Evolutionary conservation across 176 grass and related monocot genomes (phyloP), one percentile per base, ranked within the genome.

Genomic region (Zoysia japonica): DNA sequence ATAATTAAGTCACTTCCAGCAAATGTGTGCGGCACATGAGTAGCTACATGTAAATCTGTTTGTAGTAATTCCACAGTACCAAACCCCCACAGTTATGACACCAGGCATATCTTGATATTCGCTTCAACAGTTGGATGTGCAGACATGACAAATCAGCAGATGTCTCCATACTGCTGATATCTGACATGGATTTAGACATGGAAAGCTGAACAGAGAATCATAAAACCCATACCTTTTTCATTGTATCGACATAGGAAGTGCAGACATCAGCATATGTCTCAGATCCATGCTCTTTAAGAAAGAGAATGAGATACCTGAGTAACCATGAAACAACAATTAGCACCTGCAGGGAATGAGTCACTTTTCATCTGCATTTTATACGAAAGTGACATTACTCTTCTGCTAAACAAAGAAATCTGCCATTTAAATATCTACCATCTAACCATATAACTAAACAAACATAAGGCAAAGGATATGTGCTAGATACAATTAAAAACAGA

Each of bases 251-350:
- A 87, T 97, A 97, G 7, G 50, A 64, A 81, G 85, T 76, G 78
- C 86, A 86, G 15, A 97, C 75, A 78, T 83, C 80, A 77, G 36
- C 76, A 73, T 91, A 97, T 3, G 60, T 87, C 74, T 87, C 78
- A 6, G 41, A 68, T 72, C 91, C 93, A 91, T 97, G 93, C 78
- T 93, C 88, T 82, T 89, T 97, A 75, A 97, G 90, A 70, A 97
- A 97, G 74, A 75, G 74, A 83, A 97, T 19, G 9, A 93, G 82
- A 83, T 89, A 91, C 75, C 93, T 97, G 64, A 46, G 79, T 83
- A 86, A 84, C 56, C 74, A 88, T 74, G 80, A 20, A 67, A 52
- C 63, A 67, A 74, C 14, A 78, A 80, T 83, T 61, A 79, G 70
- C 3, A 62, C 6, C 7, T 60, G 47, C 72, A 65, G 61, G 9